Base-by-base conservation (phyloP, 2,329 filamentous ascomycete species). In the Fusarium foetens region DNA sequence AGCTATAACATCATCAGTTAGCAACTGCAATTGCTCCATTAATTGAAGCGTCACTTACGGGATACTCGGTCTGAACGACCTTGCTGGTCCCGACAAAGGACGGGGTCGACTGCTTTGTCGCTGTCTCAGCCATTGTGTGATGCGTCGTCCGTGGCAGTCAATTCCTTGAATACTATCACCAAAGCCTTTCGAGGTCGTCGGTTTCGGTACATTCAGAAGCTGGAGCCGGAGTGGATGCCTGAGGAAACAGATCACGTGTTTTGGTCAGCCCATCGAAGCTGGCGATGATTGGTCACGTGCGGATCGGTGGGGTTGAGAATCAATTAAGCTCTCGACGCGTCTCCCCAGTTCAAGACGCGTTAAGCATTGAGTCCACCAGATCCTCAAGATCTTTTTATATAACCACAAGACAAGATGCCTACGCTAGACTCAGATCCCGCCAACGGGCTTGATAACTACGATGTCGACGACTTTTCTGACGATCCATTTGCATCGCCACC, bases 1-100 rank as follows among this genome's bases (percentile, higher is more conserved):
- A 98, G 93, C 96, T 99, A 85, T 76, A 80, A 84, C 76, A 79
- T 79, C 71, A 65, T 51, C 78, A 72, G 67, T 73, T 65, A 73
- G 74, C 68, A 64, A 68, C 60, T 52, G 53, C 63, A 64, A 73
- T 76, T 78, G 71, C 71, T 66, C 60, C 42, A 51, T 35, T 72
- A 73, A 71, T 68, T 58, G 71, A 21, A 51, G 11, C 58, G 33
- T 63, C 68, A 86, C 93, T 79, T 86, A 98, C 96, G 66, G 95
- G 95, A 82, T 93, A 98, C 68, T 96, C 92, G 78, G 93, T 93
- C 81, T 91, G 87, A 77, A 94, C 85, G 80, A 90, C 88, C 89
- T 96, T 97, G 81, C 92, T 91, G 65, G 81, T 78, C 65, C 81
- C 82, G 63, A 80, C 77, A 70, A 77, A 83, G 58, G 82, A 79